These are phyloP conservation scores for Neonectria coccinea DNA, from an alignment of 2,329 filamentous ascomycete genomes.

Conservation along the genomic window DNA sequence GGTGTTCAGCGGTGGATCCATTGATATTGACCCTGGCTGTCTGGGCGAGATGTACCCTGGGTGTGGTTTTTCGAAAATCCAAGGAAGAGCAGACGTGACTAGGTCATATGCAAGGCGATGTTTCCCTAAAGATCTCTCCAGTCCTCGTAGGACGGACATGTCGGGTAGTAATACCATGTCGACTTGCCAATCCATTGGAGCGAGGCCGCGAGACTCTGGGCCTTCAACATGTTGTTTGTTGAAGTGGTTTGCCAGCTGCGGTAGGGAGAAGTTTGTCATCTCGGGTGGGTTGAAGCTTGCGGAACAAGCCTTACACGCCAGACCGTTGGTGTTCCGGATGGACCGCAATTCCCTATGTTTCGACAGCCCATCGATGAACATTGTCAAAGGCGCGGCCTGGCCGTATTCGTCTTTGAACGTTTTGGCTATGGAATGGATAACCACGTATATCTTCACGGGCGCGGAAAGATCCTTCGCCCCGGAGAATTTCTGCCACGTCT, in stretches of 20 bases:
- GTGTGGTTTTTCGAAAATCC: conserved; percentile 44
- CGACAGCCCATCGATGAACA: conserved; percentile 71
- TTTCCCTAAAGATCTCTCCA: conserved; percentile 46
- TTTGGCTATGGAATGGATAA: conserved; percentile 72
- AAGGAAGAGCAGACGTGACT: conserved; percentile 55
- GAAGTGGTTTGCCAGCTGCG: conserved; percentile 70
- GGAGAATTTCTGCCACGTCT: conserved; percentile 72
- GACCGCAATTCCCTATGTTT: conserved; percentile 68
- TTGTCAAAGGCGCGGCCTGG: conserved; percentile 65
- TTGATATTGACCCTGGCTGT: conserved; percentile 1
- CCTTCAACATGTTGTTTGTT: conserved; percentile 57
- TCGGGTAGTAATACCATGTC: conserved; percentile 61
- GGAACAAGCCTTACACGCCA: conserved; percentile 68
- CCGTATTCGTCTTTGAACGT: conserved; percentile 69
- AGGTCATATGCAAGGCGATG: conserved; percentile 51
- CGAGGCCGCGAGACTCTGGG: conserved; percentile 32
- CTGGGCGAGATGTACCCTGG: conserved; percentile 14
- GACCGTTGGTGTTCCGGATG: conserved; percentile 64
- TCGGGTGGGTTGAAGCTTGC: conserved; percentile 51
- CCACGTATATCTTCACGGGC: conserved; percentile 70
- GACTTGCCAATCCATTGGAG: conserved; percentile 56
- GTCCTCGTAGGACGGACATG: conserved; percentile 45
- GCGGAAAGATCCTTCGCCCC: conserved; percentile 71
- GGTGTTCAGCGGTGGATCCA: conserved; percentile 1
- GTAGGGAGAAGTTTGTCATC: conserved; percentile 62